Conservation (phyloP, 805 yeast genomes). For the Lipomyces starkeyi region DNA sequence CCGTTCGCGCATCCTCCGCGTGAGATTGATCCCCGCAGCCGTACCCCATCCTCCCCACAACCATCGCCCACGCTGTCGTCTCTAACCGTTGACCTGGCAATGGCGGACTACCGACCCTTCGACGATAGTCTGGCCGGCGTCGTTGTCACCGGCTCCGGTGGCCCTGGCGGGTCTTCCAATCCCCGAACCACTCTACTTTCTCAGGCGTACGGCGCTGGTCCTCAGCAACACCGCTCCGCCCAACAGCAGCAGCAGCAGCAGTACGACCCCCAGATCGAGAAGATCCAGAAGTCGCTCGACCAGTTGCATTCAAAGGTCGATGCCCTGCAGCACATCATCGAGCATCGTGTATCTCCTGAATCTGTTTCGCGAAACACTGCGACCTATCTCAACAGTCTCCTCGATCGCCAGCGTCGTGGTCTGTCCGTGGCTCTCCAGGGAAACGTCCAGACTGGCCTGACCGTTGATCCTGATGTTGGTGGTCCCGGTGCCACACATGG, state of each 20-base stretch:
- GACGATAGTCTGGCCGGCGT: constrained; percentile 30
- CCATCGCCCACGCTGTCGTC: constrained; percentile 2
- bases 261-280: constrained; percentile 35
- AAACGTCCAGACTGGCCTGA: constrained; percentile 1
- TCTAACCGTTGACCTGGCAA: constrained; percentile 6
- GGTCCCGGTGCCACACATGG: constrained; percentile 19
- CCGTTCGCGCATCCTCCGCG: background rate
- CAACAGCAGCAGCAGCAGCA: constrained; percentile 44
- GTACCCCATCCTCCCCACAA: background rate
- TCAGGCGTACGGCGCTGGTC: constrained; percentile 15
- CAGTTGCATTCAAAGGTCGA: constrained; percentile 43
- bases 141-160: constrained; percentile 20
- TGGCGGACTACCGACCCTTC: constrained; percentile 32
- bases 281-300: constrained; percentile 37
- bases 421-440: constrained; percentile 1
- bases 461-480: constrained; percentile 19
- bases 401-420: constrained; percentile 16
- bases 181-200: constrained; percentile 13
- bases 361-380: constrained; percentile 20
- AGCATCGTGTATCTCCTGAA: constrained; percentile 18
- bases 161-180: constrained; percentile 19
- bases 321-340: constrained; percentile 40
- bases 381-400: constrained; percentile 13
- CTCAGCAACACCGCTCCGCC: constrained; percentile 33
- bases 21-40: constrained; percentile 3